Base-by-base conservation (phyloP, 441 rosid species). In the Euphorbia celastroides region DNA sequence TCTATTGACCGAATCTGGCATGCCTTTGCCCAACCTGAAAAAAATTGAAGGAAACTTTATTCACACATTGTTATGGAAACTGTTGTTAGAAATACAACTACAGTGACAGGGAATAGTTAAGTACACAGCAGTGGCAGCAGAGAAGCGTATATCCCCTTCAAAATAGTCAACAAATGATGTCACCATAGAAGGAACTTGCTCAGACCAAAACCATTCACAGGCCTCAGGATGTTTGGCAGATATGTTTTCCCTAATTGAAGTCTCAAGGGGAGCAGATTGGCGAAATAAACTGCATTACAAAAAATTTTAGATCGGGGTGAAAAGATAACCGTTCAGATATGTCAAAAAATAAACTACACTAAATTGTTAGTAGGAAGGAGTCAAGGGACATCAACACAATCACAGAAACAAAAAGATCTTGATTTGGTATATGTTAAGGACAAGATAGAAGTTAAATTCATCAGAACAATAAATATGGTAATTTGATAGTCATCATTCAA, bases 191-290 rank as follows among this genome's bases (percentile, higher is more conserved):
- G 98, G 98, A 69, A 90, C 79, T 78, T 87, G 93, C 77, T 85
- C 90, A 36, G 91, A 81, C 93, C 88, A 92, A 77, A 95, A 88
- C 99, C 96, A 83, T 38, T 90, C 93, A 74, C 78, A 83, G 60
- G 81, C 83, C 75, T 88, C 89, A 72, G 94, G 88, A 62, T 86
- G 89, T 73, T 90, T 95, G 72, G 81, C 83, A 55, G 90, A 86
- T 65, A 95, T 70, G 73, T 92, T 82, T 50, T 88, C 96, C 85
- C 88, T 85, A 74, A 95, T 92, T 78, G 81, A 75, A 77, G 87
- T 83, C 82, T 92, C 96, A 68, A 95, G 75, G 22, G 92, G 89
- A 75, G 93, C 88, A 80, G 89, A 84, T 71, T 74, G 95, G 70
- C 95, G 87, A 36, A 81, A 79, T 77, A 95, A 84, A 77, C 99